A percentile compares a stretch with the other conserved stretches of the same genome.
phyloP scores from a whole-genome alignment of 805 yeast genomes.

The Kazachstania psychrophila region DNA sequence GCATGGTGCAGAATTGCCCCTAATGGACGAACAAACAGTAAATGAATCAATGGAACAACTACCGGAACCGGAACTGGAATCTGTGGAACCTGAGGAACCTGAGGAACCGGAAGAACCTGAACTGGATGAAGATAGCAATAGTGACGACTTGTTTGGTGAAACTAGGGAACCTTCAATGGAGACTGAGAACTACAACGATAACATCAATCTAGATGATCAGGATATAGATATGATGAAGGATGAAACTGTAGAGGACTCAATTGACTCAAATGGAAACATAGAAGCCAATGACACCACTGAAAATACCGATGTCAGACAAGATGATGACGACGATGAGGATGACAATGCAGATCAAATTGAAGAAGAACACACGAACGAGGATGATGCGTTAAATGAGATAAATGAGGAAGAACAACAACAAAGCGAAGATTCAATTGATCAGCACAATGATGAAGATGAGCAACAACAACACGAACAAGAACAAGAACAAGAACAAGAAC shows the following conservation, averaged over 20 bases:
- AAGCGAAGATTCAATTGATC: neutral
- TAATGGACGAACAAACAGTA: too few species aligned
- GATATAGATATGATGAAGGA: neutral
- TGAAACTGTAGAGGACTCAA: constrained; percentile 1
- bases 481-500: neutral
- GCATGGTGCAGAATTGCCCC: neutral
- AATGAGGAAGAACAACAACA: too few species aligned
- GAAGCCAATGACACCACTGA: neutral
- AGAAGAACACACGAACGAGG: neutral
- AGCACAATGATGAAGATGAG: neutral
- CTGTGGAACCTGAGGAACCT: neutral
- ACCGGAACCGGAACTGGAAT: neutral
- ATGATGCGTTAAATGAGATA: neutral
- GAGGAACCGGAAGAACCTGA: too few species aligned
- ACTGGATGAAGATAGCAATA: neutral
- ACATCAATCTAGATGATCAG: neutral
- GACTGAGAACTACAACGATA: too few species aligned
- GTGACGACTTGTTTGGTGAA: neutral
- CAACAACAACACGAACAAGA: neutral
- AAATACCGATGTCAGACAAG: neutral
- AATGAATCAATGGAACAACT: neutral
- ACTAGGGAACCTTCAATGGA: too few species aligned
- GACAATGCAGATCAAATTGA: neutral
- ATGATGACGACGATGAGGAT: neutral
- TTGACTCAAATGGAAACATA: neutral